Percentiles rank a stretch among this genome's conserved stretches.
Evolutionary conservation across 1,139 yeast genomes (phyloP).

Genomic region (Debaryomycetaceae sp.): DNA sequence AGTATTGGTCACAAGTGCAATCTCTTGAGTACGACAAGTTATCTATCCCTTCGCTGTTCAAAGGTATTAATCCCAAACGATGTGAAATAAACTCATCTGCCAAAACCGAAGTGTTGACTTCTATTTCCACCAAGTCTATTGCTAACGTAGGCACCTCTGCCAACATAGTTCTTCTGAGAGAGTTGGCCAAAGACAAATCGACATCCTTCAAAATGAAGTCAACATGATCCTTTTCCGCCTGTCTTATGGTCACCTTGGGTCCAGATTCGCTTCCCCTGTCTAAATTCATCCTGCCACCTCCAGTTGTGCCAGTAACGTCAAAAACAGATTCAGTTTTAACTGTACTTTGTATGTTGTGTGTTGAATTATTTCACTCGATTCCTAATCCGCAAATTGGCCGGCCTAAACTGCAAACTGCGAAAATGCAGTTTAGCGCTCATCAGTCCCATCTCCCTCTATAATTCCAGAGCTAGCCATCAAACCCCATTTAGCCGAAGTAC

Average conservation of each 20-base stretch:
- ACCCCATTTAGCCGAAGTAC: background rate
- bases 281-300: slow-evolving; percentile 27
- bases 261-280: slow-evolving; percentile 34
- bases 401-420: background rate
- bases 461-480: background rate
- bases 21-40: slow-evolving; percentile 80
- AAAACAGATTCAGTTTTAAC: background rate
- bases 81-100: slow-evolving; percentile 97
- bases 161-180: slow-evolving; percentile 85
- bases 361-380: background rate
- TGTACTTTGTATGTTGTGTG: background rate
- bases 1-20: slow-evolving; percentile 96
- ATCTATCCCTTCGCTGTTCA: slow-evolving; percentile 81
- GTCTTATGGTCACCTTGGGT: slow-evolving; percentile 87
- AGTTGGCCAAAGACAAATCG: slow-evolving; percentile 88
- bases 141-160: slow-evolving; percentile 97
- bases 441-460: background rate
- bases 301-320: background rate
- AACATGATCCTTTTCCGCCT: slow-evolving; percentile 79
- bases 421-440: slow-evolving; percentile 2
- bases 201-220: slow-evolving; percentile 87
- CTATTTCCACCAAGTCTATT: slow-evolving; percentile 93
- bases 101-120: slow-evolving; percentile 85
- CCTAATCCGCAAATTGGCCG: slow-evolving; percentile 2
- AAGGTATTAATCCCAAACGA: slow-evolving; percentile 86